Base-by-base conservation (phyloP, 148 eudicot genomes). In the Polygonum aviculare region DNA sequence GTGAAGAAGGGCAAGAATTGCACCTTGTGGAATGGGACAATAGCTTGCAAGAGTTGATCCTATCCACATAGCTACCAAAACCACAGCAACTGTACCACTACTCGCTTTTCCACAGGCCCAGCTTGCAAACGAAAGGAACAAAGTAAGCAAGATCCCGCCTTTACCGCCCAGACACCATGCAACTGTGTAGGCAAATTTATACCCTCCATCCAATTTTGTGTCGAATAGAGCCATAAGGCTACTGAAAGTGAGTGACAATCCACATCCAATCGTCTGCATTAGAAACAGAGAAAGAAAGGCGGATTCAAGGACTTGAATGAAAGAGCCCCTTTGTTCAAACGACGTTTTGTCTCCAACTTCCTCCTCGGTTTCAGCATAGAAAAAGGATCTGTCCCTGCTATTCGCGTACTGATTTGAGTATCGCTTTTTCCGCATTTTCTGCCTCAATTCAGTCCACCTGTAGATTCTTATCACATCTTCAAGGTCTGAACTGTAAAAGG, bases 101-200 rank as follows among this genome's bases (percentile, higher is more conserved):
- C 95, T 94, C 39, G 82, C 82, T 88, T 94, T 94, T 44, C 97
- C 98, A 81, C 83, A 90, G 77, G 85, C 91, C 98, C 97, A 91
- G 80, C 88, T 90, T 36, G 95, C 92, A 90, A 90, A 83, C 11
- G 90, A 83, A 60, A 91, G 90, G 86, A 89, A 90, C 83, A 91
- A 65, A 10, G 91, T 87, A 18, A 94, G 93, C 79, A 91, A 75
- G 81, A 91, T 76, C 1, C 98, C 98, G 2, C 79, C 89, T 79
- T 79, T 81, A 59, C 98, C 97, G 12, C 98, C 98, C 77, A 94
- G 77, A 12, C 88, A 69, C 89, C 89, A 91, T n/a, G 98, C 95
- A 39, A 89, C 63, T 65, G 83, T 47, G 80, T 90, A 85, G 47
- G 97, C 98, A 41, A 87, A 65, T 80, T 94, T 94, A 47, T 94